Percentiles rank a stretch among this genome's conserved stretches.
Evolutionary conservation across 75 land plant genomes (phyloP).

Genomic region (Isoetes taiwanensis): DNA sequence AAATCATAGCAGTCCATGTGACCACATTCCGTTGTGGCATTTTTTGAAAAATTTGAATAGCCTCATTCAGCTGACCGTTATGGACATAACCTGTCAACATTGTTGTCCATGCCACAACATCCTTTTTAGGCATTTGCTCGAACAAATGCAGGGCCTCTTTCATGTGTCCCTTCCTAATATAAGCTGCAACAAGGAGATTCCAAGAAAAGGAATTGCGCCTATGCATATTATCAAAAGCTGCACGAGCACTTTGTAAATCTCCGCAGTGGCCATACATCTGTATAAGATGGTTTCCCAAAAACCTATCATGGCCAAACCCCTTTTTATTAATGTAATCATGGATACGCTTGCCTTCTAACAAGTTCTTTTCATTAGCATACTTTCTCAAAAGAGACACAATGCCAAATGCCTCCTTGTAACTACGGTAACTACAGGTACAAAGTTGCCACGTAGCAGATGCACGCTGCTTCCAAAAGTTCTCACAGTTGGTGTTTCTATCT

Average conservation of each 20-base stretch:
- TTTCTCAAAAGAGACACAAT: too few relatives aligned
- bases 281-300: not conserved
- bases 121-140: not conserved
- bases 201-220: not conserved
- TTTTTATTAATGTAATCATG: not conserved
- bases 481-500: too few relatives aligned
- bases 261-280: slow-evolving; percentile 6
- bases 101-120: not conserved
- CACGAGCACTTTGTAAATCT: not conserved
- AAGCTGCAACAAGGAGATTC: not conserved
- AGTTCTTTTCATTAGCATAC: too few relatives aligned
- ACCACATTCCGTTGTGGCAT: not conserved
- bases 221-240: not conserved
- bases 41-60: not conserved
- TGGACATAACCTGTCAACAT: not conserved
- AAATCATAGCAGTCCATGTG: not conserved
- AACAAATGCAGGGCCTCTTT: not conserved
- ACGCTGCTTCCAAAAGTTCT: too few relatives aligned
- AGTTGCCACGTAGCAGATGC: too few relatives aligned
- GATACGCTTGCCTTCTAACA: not conserved
- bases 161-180: not conserved
- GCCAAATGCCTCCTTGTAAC: too few relatives aligned
- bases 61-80: not conserved
- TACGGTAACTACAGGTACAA: too few relatives aligned
- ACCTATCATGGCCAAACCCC: not conserved